phyloP scores from a whole-genome alignment of 768 basidiomycete genomes.

The Termitomyces sp. region DNA sequence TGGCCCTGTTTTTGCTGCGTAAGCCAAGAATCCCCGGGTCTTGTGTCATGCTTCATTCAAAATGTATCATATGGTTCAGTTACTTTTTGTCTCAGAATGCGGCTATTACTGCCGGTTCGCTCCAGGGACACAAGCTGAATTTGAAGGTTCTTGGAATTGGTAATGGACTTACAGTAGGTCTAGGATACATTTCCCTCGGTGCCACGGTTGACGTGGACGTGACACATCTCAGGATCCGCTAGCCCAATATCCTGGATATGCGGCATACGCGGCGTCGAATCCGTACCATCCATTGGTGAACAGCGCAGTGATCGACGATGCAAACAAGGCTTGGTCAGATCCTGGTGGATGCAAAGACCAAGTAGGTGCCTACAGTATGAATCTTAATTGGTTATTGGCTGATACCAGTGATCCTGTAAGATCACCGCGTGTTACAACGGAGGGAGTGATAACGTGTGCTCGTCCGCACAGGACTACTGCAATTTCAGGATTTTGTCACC shows the following conservation, averaged over 20 bases:
- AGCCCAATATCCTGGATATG: slow-evolving; percentile 54
- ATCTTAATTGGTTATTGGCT: not conserved
- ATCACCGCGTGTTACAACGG: slow-evolving; percentile 49
- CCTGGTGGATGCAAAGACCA: slow-evolving; percentile 46
- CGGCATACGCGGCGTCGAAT: slow-evolving; percentile 49
- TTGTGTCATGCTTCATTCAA: not conserved
- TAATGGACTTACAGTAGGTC: slow-evolving; percentile 52
- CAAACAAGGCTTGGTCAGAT: slow-evolving; percentile 38
- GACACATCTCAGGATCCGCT: slow-evolving; percentile 31
- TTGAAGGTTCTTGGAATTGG: slow-evolving; percentile 60
- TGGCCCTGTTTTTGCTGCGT: slow-evolving; percentile 61
- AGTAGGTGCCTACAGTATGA: slow-evolving; percentile 21
- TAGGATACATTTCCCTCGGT: too few species aligned
- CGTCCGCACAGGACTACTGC: slow-evolving; percentile 53
- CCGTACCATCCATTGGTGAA: slow-evolving; percentile 54
- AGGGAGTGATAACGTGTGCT: slow-evolving; percentile 46
- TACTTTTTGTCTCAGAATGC: slow-evolving; percentile 57
- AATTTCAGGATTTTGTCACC: slow-evolving; percentile 51
- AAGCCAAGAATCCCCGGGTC: slow-evolving; percentile 6
- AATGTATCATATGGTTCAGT: slow-evolving; percentile 14
- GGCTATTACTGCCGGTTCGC: slow-evolving; percentile 41
- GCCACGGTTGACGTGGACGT: too few species aligned
- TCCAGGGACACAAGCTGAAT: slow-evolving; percentile 46
- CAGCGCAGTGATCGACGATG: slow-evolving; percentile 31
- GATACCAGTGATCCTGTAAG: slow-evolving; percentile 21